These are phyloP conservation scores for Trametes sp. DNA, from an alignment of 1,284 basidiomycete species.

Conservation along the genomic window DNA sequence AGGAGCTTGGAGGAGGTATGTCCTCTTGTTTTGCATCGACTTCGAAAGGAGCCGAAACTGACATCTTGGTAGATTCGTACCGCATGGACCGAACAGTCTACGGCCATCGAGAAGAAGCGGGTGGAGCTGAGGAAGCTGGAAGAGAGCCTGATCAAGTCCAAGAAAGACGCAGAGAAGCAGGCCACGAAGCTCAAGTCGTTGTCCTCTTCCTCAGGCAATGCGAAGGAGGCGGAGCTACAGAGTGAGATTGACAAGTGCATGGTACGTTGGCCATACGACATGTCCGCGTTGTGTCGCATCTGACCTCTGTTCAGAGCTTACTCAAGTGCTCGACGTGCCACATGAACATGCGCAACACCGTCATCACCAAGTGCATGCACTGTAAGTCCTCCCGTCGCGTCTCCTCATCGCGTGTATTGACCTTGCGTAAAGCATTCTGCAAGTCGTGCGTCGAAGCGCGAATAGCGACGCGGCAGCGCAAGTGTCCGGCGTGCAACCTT, in stretches of 20 bases:
- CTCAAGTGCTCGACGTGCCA: slow-evolving; percentile 95
- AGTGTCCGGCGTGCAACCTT: slow-evolving; percentile 92
- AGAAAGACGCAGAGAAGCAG: slow-evolving; percentile 62
- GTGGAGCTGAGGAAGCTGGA: slow-evolving; percentile 36
- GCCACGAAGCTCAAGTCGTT: slow-evolving; percentile 53
- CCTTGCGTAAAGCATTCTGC: slow-evolving; percentile 77
- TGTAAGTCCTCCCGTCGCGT: slow-evolving; percentile 60
- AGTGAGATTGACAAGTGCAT: slow-evolving; percentile 69
- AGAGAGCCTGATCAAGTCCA: slow-evolving; percentile 48
- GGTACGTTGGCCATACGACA: slow-evolving; percentile 50
- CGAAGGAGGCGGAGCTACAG: slow-evolving; percentile 52
- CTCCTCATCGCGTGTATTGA: not conserved
- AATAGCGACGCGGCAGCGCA: slow-evolving; percentile 90
- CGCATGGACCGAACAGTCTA: slow-evolving; percentile 36
- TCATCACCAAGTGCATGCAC: slow-evolving; percentile 95
- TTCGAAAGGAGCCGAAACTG: not conserved
- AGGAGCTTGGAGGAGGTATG: slow-evolving; percentile 45
- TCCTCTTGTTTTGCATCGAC: not conserved
- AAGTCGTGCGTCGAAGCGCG: slow-evolving; percentile 88
- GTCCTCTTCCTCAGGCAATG: slow-evolving; percentile 38
- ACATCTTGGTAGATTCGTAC: slow-evolving; percentile 30
- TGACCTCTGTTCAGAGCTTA: slow-evolving; percentile 64
- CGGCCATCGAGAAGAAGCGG: slow-evolving; percentile 30
- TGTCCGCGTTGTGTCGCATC: not conserved
- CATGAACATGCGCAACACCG: slow-evolving; percentile 83